phyloP scores from a whole-genome alignment of 164 flowering plant genomes.

The Aristolochia californica region DNA sequence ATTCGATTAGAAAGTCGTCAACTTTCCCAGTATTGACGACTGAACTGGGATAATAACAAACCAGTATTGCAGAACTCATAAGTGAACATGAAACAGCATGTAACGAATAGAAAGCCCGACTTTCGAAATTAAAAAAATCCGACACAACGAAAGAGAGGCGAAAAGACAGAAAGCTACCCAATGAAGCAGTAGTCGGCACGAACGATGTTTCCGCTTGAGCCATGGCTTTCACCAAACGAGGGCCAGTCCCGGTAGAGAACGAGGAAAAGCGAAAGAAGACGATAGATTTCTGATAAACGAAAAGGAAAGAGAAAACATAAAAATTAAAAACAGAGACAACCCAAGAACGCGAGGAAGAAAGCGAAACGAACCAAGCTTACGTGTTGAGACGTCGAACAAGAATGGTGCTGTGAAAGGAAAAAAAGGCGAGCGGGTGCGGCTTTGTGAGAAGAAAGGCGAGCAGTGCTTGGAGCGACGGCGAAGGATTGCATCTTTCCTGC shows the following conservation, averaged over 20 bases:
- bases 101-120: no score
- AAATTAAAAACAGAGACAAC: not conserved
- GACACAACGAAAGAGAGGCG: no score
- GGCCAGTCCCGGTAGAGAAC: not conserved
- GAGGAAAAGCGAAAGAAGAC: not conserved
- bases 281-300: not conserved
- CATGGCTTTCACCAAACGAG: not conserved
- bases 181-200: no score
- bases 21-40: no score
- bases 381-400: not conserved
- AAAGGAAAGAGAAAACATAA: not conserved
- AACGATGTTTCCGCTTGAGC: not conserved
- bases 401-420: not conserved
- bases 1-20: no score
- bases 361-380: not conserved
- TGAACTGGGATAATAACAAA: no score
- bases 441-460: not conserved
- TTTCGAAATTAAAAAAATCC: no score
- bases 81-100: no score
- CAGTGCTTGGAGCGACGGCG: not conserved
- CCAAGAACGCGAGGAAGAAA: not conserved
- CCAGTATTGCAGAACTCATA: no score
- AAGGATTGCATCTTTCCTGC: not conserved
- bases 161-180: no score
- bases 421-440: not conserved